These are phyloP conservation scores for Colletotrichum horii DNA, from an alignment of 2,329 filamentous ascomycete genomes.

Conservation along the genomic window DNA sequence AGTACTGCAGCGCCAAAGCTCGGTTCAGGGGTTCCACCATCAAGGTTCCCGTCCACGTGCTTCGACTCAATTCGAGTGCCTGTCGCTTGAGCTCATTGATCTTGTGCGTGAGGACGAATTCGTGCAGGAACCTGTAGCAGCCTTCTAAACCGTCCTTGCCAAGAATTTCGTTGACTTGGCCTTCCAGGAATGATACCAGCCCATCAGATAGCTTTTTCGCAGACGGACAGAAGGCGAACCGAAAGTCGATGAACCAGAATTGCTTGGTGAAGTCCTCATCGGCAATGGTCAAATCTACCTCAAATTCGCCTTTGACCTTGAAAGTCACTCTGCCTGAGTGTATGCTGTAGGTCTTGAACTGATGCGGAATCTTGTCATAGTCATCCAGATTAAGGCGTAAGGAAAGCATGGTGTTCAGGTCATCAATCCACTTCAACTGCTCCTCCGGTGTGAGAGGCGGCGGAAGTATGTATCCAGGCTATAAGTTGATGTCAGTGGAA, in stretches of 20 bases:
- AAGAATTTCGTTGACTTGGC: slow-evolving; percentile 74
- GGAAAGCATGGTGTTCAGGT: slow-evolving; percentile 83
- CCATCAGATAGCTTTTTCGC: slow-evolving; percentile 64
- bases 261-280: slow-evolving; percentile 83
- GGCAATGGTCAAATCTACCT: slow-evolving; percentile 89
- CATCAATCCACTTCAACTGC: slow-evolving; percentile 75
- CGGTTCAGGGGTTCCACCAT: slow-evolving; percentile 81
- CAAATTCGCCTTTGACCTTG: slow-evolving; percentile 81
- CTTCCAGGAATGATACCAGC: slow-evolving; percentile 71
- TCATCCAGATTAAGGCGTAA: slow-evolving; percentile 87
- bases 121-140: slow-evolving; percentile 87
- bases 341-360: slow-evolving; percentile 80
- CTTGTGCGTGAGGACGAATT: slow-evolving; percentile 88
- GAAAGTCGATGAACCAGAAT: slow-evolving; percentile 93
- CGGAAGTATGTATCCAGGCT: slow-evolving; percentile 80
- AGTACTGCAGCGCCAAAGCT: slow-evolving; percentile 88
- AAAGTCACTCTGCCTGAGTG: slow-evolving; percentile 91
- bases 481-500: slow-evolving; percentile 11
- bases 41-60: slow-evolving; percentile 79
- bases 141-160: slow-evolving; percentile 73
- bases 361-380: slow-evolving; percentile 73
- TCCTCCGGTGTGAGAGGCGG: slow-evolving; percentile 74
- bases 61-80: slow-evolving; percentile 70
- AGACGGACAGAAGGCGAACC: slow-evolving; percentile 79
- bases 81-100: slow-evolving; percentile 83